Percentiles rank a stretch among this genome's conserved stretches.
Conservation (phyloP, 257 asterid species). For the Nicotiana tomentosiformis region DNA sequence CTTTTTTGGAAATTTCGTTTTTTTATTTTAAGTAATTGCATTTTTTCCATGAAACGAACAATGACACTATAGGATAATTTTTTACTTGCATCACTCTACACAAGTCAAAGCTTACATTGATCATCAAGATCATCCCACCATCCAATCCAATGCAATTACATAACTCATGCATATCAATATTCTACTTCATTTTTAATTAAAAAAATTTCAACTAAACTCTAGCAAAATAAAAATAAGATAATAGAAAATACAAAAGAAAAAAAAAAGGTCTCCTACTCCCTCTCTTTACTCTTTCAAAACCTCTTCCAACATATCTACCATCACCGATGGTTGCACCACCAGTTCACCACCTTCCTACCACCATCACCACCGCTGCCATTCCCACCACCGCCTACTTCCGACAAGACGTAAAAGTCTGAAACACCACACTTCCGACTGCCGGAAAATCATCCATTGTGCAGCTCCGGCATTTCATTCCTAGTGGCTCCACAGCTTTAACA, state of each 20-base stretch:
- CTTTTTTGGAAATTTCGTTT: neutral
- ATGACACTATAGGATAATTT: neutral
- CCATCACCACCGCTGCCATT: neutral
- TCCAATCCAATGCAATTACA: slow-evolving; percentile 38
- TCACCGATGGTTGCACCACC: neutral
- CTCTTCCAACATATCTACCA: slow-evolving; percentile 15
- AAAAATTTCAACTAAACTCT: slow-evolving; percentile 1
- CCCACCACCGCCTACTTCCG: slow-evolving; percentile 28
- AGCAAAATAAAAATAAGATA: slow-evolving; percentile 10
- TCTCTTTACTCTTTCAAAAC: slow-evolving; percentile 25
- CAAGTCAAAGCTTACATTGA: slow-evolving; percentile 30
- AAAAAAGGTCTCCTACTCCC: slow-evolving; percentile 20
- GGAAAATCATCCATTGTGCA: slow-evolving; percentile 67
- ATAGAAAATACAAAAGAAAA: slow-evolving; percentile 22
- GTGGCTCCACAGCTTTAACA: slow-evolving; percentile 55
- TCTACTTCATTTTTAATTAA: slow-evolving; percentile 23
- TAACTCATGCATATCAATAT: slow-evolving; percentile 38
- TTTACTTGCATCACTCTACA: slow-evolving; percentile 19
- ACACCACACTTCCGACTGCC: slow-evolving; percentile 52
- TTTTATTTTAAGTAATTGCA: neutral
- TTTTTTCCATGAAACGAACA: slow-evolving; percentile 5
- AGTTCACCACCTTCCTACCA: neutral
- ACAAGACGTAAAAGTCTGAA: slow-evolving; percentile 55
- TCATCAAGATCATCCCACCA: slow-evolving; percentile 19
- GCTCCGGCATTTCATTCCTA: slow-evolving; percentile 72